Conservation (phyloP, 495 filamentous ascomycete species). For the Cercophora sp. region DNA sequence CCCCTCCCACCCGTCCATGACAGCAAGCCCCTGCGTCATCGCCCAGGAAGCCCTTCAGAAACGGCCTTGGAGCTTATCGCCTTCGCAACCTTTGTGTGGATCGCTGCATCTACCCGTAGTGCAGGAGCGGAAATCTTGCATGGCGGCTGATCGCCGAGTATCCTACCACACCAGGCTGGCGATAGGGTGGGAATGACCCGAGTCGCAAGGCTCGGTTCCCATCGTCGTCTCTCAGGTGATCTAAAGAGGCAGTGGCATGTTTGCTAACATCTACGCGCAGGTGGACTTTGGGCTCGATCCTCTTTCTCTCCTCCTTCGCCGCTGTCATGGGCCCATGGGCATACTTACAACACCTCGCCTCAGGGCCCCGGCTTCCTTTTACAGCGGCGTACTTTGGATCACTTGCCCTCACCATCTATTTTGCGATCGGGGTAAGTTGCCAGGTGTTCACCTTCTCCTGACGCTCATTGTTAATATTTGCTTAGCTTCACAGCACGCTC, state of each 20-base stretch:
- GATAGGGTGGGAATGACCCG: slow-evolving; percentile 14
- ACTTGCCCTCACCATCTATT: slow-evolving; percentile 85
- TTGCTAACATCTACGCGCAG: slow-evolving; percentile 41
- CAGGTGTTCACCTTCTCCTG: background rate
- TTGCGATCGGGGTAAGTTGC: slow-evolving; percentile 79
- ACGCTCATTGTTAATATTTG: slow-evolving; percentile 20
- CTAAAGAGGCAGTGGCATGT: no score
- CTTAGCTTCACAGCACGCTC: slow-evolving; percentile 70
- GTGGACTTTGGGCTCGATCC: slow-evolving; percentile 87
- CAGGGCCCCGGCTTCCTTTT: slow-evolving; percentile 81
- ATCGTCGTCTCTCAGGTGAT: no score
- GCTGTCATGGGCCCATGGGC: slow-evolving; percentile 84
- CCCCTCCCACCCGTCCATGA: background rate
- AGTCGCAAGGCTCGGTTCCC: no score
- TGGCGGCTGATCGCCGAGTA: slow-evolving; percentile 4
- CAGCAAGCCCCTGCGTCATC: slow-evolving; percentile 3
- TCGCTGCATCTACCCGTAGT: slow-evolving; percentile 12
- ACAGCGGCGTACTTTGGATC: slow-evolving; percentile 97
- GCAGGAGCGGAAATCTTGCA: slow-evolving; percentile 14
- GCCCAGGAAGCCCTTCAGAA: background rate
- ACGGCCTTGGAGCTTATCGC: background rate
- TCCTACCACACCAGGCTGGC: no score
- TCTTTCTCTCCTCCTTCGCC: slow-evolving; percentile 91
- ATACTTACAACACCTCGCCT: slow-evolving; percentile 82
- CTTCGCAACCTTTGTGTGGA: background rate